Percentiles rank a stretch among this genome's conserved stretches.
phyloP scores from a whole-genome alignment of 2,329 filamentous ascomycete species.

The Nemania serpens region DNA sequence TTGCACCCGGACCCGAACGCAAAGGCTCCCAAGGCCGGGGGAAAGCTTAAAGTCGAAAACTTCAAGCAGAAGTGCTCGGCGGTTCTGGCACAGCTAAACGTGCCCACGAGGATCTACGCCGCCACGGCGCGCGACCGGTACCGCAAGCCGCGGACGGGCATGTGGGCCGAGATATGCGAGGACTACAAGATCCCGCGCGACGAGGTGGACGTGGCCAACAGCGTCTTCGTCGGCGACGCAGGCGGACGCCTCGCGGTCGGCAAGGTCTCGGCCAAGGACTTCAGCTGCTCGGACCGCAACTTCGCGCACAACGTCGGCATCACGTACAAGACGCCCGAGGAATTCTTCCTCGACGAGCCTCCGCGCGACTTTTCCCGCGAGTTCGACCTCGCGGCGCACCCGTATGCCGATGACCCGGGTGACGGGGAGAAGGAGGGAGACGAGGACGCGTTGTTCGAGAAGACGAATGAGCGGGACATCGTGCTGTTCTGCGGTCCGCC shows the following conservation, averaged over 20 bases:
- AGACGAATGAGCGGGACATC: conserved; percentile 70
- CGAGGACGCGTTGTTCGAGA: conserved; percentile 55
- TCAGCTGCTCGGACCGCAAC: conserved; percentile 72
- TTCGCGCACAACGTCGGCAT: conserved; percentile 86
- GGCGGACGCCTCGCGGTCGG: conserved; percentile 59
- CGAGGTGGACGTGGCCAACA: conserved; percentile 70
- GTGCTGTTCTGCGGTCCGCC: conserved; percentile 88
- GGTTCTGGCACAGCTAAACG: conserved; percentile 71
- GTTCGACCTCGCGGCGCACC: conserved; percentile 71
- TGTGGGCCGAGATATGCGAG: conserved; percentile 73
- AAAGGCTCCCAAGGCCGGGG: conserved; percentile 60
- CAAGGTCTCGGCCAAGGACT: conserved; percentile 55
- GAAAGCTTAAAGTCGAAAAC: conserved; percentile 68
- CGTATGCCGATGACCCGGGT: conserved; percentile 45
- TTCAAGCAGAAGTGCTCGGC: conserved; percentile 81
- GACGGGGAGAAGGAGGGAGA: conserved; percentile 29
- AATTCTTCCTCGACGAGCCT: conserved; percentile 78
- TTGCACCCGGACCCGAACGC: conserved; percentile 74
- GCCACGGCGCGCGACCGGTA: conserved; percentile 82
- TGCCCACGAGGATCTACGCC: conserved; percentile 82
- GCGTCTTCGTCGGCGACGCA: conserved; percentile 91
- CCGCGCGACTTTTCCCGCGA: conserved; percentile 68
- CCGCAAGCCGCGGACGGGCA: conserved; percentile 84
- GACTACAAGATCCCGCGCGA: conserved; percentile 63
- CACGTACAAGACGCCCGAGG: conserved; percentile 83